phyloP scores from a whole-genome alignment of 306 rosid species.

The Adenanthera pavonina region DNA sequence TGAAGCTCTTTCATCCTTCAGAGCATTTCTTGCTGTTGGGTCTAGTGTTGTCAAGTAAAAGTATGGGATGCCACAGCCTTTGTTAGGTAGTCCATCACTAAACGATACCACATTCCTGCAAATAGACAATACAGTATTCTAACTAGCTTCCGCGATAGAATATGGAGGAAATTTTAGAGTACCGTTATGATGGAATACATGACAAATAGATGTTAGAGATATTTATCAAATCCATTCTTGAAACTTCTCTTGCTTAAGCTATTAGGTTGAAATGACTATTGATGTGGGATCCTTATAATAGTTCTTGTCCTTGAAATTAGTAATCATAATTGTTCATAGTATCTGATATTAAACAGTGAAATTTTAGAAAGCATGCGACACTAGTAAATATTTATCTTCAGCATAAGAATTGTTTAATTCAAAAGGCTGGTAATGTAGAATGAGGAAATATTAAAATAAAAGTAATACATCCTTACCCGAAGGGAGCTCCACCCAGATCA shows the following conservation, averaged over 20 bases:
- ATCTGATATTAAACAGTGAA: not conserved
- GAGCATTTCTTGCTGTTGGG: conserved; percentile 78
- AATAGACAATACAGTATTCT: conserved; percentile 17
- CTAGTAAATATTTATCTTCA: not conserved
- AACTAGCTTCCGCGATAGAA: not conserved
- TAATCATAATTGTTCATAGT: not conserved
- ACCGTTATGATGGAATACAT: not conserved
- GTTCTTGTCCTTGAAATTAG: not conserved
- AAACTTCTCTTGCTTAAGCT: not conserved
- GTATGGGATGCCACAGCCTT: conserved; percentile 82
- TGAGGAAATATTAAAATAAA: not conserved
- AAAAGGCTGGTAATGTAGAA: conserved; percentile 11
- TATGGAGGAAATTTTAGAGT: not conserved
- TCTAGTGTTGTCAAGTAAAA: conserved; percentile 91
- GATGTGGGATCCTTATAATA: not conserved
- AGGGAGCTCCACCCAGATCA: conserved; percentile 90
- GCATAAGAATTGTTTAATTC: not conserved
- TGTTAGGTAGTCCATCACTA: conserved; percentile 77
- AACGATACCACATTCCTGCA: conserved; percentile 88
- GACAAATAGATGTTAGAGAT: not conserved
- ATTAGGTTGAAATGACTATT: not conserved
- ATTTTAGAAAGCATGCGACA: not conserved
- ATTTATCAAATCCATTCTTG: not conserved
- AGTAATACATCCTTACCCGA: conserved; percentile 64
- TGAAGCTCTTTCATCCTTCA: conserved; percentile 74